These are phyloP conservation scores for Inonotus hispidus DNA, from an alignment of 1,284 basidiomycete species.

Conservation along the genomic window DNA sequence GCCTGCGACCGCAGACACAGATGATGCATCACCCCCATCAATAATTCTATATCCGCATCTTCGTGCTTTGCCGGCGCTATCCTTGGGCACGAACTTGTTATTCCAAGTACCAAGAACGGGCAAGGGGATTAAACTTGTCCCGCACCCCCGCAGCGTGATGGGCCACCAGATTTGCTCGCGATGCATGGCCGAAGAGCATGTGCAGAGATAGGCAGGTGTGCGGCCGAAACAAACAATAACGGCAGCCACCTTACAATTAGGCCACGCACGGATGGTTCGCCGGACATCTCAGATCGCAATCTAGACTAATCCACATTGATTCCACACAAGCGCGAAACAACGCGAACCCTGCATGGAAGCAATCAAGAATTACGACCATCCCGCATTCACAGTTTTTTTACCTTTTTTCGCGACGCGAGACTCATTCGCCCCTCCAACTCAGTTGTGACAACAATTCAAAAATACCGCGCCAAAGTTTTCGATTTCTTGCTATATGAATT, in stretches of 20 bases:
- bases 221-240: neutral
- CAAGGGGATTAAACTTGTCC: neutral
- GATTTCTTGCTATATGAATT: too few relatives aligned
- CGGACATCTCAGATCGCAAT: neutral
- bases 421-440: neutral
- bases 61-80: neutral
- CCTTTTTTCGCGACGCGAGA: neutral
- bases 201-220: neutral
- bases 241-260: too few relatives aligned
- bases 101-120: neutral
- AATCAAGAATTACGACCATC: neutral
- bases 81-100: neutral
- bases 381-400: neutral
- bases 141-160: neutral
- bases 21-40: too few relatives aligned
- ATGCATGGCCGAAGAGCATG: neutral
- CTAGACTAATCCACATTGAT: neutral
- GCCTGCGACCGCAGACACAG: neutral
- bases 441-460: neutral
- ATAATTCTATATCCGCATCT: too few relatives aligned
- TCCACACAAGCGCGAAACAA: neutral
- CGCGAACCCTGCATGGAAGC: neutral
- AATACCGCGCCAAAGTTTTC: neutral
- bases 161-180: conserved; percentile 1
- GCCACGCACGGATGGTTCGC: neutral